phyloP scores from a whole-genome alignment of 1,284 basidiomycete genomes.

The Moniliophthora roreri region DNA sequence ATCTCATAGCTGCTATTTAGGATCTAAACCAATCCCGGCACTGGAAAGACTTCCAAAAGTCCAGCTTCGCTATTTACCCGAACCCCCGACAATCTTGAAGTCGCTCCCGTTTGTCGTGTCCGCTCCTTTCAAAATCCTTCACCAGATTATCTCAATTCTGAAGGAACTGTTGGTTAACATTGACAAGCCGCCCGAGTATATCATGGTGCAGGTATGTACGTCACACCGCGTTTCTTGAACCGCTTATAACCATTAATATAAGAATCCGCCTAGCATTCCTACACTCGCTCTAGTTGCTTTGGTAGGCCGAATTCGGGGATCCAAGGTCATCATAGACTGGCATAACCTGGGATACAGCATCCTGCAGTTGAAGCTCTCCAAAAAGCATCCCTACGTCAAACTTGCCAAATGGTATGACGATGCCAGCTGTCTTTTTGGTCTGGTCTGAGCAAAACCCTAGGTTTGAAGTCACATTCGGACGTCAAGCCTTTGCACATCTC shows the following conservation, averaged over 20 bases:
- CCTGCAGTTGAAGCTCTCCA: conserved; percentile 79
- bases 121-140: conserved; percentile 80
- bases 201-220: conserved; percentile 82
- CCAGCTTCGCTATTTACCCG: conserved; percentile 64
- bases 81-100: conserved; percentile 58
- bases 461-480: conserved; percentile 82
- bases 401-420: conserved; percentile 66
- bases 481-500: conserved; percentile 82
- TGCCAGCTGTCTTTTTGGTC: not conserved
- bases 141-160: conserved; percentile 69
- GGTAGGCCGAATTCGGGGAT: conserved; percentile 64
- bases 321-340: conserved; percentile 96
- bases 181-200: conserved; percentile 75
- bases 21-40: conserved; percentile 71
- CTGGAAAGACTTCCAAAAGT: conserved; percentile 66
- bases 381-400: conserved; percentile 66
- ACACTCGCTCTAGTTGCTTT: conserved; percentile 87
- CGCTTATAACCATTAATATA: conserved; percentile 5
- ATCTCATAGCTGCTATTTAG: conserved; percentile 36
- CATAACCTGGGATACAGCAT: conserved; percentile 98
- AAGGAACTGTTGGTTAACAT: conserved; percentile 62
- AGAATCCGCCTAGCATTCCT: conserved; percentile 98
- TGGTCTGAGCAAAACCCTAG: conserved; percentile 39
- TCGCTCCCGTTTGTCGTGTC: conserved; percentile 72
- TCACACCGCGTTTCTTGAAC: not conserved